A percentile compares a stretch with the other conserved stretches of the same genome.
Conservation (phyloP, 768 basidiomycete species). For the Kwoniella mangroviensis region DNA sequence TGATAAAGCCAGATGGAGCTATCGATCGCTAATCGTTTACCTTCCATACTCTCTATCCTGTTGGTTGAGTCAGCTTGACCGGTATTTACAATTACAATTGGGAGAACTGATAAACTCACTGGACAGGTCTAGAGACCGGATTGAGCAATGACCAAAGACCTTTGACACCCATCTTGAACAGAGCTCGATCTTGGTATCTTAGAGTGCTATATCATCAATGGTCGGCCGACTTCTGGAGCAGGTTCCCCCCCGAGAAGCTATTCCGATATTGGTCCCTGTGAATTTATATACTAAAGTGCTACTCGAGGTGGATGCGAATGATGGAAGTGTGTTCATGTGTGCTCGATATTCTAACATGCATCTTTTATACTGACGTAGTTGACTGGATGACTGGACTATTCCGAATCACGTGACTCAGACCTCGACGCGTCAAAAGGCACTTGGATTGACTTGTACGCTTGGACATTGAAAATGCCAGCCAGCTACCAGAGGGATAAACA, state of each 20-base stretch:
- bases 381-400: background rate
- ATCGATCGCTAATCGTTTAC: constrained; percentile 95
- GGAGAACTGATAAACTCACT: constrained; percentile 68
- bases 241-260: too few relatives aligned
- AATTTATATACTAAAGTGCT: background rate
- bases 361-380: constrained; percentile 14
- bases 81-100: too few relatives aligned
- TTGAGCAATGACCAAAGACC: constrained; percentile 89
- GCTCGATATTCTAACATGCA: constrained; percentile 1
- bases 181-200: background rate
- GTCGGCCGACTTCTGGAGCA: too few relatives aligned
- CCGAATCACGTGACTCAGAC: background rate
- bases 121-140: constrained; percentile 91
- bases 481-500: too few relatives aligned
- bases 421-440: constrained; percentile 13
- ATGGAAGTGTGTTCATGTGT: too few relatives aligned
- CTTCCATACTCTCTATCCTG: constrained; percentile 91
- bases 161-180: constrained; percentile 83
- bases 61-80: background rate
- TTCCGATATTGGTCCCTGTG: background rate
- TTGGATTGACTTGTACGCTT: too few relatives aligned
- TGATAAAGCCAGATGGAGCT: constrained; percentile 99
- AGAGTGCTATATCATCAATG: constrained; percentile 1
- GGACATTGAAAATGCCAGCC: too few relatives aligned
- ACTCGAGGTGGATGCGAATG: too few relatives aligned